Percentiles rank a stretch among this genome's conserved stretches.
These are phyloP conservation scores for Fusarium zealandicum DNA, from an alignment of 2,329 filamentous ascomycete species.

Conservation along the genomic window DNA sequence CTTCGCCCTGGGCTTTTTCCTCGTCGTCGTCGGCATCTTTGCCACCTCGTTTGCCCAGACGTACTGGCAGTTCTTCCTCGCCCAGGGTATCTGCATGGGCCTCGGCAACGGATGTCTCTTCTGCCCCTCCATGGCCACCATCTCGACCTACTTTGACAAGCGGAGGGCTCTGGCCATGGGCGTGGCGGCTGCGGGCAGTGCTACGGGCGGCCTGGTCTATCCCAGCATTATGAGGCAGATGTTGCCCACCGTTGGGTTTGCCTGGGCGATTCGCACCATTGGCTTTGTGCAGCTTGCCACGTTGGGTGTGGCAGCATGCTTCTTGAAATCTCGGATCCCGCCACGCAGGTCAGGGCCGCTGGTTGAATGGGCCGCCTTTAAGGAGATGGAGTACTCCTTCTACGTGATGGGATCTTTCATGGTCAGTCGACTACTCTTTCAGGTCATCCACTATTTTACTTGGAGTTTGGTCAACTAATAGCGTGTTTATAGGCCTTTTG, in stretches of 20 bases:
- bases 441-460: too few species aligned
- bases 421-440: not conserved
- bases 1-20: not conserved
- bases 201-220: slow-evolving; percentile 6
- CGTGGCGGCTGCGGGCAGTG: slow-evolving; percentile 3
- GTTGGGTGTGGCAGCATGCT: not conserved
- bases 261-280: slow-evolving; percentile 9
- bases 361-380: slow-evolving; percentile 13
- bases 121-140: slow-evolving; percentile 2
- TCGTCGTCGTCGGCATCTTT: slow-evolving; percentile 8
- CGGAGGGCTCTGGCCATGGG: slow-evolving; percentile 7
- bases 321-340: slow-evolving; percentile 2
- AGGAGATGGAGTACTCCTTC: slow-evolving; percentile 6
- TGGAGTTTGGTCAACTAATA: not conserved
- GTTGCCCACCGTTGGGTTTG: slow-evolving; percentile 7
- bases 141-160: slow-evolving; percentile 15
- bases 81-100: slow-evolving; percentile 14
- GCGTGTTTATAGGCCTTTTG: not conserved
- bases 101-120: slow-evolving; percentile 15
- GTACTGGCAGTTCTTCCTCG: slow-evolving; percentile 16
- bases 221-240: slow-evolving; percentile 9
- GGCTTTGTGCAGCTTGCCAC: slow-evolving; percentile 12
- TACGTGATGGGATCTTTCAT: slow-evolving; percentile 8
- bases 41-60: slow-evolving; percentile 1
- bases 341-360: not conserved